Conservation (phyloP, 1,139 yeast species). For the Debaryomyces udenii region DNA sequence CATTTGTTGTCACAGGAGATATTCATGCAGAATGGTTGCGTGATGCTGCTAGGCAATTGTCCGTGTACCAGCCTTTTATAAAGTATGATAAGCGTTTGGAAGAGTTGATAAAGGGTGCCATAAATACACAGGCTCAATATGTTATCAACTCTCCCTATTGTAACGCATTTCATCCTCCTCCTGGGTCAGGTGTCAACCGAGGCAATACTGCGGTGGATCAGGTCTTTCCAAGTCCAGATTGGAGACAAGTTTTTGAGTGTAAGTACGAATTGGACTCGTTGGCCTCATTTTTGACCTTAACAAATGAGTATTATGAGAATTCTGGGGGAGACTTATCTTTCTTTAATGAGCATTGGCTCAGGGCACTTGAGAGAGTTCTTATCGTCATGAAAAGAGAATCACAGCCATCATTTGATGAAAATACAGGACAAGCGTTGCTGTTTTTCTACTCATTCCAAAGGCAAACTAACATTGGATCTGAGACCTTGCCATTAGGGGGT, state of each 20-base stretch:
- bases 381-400: constrained; percentile 63
- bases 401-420: constrained; percentile 59
- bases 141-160: constrained; percentile 73
- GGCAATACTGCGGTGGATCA: constrained; percentile 62
- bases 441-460: constrained; percentile 71
- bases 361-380: constrained; percentile 58
- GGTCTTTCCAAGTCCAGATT: constrained; percentile 71
- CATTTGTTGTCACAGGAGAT: constrained; percentile 86
- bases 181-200: constrained; percentile 53
- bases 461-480: constrained; percentile 74
- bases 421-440: constrained; percentile 54
- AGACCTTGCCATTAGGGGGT: constrained; percentile 77
- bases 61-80: constrained; percentile 70
- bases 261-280: constrained; percentile 87
- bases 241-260: constrained; percentile 80
- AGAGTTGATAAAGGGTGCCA: constrained; percentile 71
- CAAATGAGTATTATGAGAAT: constrained; percentile 67
- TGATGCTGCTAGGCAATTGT: constrained; percentile 82
- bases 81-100: constrained; percentile 52
- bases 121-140: constrained; percentile 73
- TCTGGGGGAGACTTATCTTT: constrained; percentile 56
- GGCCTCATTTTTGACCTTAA: constrained; percentile 76
- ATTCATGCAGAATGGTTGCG: constrained; percentile 90
- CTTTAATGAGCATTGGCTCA: constrained; percentile 57
- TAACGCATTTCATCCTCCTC: constrained; percentile 90